Base-by-base conservation (phyloP, 169 alveolate species). In the Plasmodium falciparum region DNA sequence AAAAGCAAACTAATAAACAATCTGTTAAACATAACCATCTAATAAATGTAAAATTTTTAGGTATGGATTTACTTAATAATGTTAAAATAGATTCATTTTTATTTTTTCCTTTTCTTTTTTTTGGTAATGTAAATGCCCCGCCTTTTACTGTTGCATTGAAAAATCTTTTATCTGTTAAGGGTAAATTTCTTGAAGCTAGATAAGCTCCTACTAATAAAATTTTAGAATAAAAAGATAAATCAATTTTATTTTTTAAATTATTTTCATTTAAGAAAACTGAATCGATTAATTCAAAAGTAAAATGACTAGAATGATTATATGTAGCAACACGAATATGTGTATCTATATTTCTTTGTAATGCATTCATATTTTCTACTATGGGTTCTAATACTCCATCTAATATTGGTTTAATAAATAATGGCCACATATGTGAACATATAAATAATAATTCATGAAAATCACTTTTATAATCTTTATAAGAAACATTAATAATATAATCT, bases 21-120 rank as follows among this genome's bases (percentile, higher is more conserved):
- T 86, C 92, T 26, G 92, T 86, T 72, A 86, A 24, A 54, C 92
- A 86, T 86, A 86, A n/a, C 92, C 92, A 86, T 71, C 92, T 62
- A 8, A 86, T 86, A 74, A 86, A 86, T 13, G 92, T 86, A 45
- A 86, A 86, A 72, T 71, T 86, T 86, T 86, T 86, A 3, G 92
- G 92, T 45, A 86, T 86, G 4, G 92, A 69, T 58, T 59, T 86
- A 26, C 92, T 75, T 13, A 86, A 71, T 86, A 86, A 72, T 7
- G 92, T 86, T 86, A 86, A 67, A 47, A 86, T 86, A 39, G 92
- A 86, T 61, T 86, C 92, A 49, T 86, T 86, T 71, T 73, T 86
- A 50, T 54, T 67, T 62, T 43, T 70, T 15, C 70, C 49, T 39
- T 86, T 86, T 72, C 88, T 86, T 67, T 86, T 86, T 73, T 72